Evolutionary conservation across 2,329 filamentous ascomycete species (phyloP).

Genomic region (Fusarium paranaense): DNA sequence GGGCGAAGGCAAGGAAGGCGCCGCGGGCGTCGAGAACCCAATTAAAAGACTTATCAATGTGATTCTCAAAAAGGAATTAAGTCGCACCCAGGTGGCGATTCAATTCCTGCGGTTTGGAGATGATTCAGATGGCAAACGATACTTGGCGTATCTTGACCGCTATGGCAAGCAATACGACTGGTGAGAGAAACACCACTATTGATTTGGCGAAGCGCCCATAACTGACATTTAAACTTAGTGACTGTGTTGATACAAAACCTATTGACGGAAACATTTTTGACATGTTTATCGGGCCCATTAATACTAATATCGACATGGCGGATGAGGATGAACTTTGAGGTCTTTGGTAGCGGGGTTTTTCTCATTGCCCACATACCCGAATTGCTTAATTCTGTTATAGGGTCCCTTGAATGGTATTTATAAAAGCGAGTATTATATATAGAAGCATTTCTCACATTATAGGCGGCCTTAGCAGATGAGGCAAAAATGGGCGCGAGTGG

Average conservation of each 20-base stretch:
- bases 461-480: neutral
- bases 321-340: neutral
- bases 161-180: neutral
- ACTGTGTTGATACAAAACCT: constrained; percentile 22
- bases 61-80: neutral
- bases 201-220: no score
- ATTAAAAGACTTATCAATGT: constrained; percentile 7
- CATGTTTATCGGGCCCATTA: constrained; percentile 13
- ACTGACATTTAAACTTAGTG: neutral
- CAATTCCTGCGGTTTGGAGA: constrained; percentile 25
- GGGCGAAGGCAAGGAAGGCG: neutral
- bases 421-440: neutral
- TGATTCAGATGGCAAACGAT: constrained; percentile 8
- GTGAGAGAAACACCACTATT: constrained; percentile 1
- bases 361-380: neutral
- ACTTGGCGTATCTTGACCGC: constrained; percentile 1
- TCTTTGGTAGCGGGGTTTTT: neutral
- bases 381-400: neutral
- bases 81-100: constrained; percentile 11
- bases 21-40: constrained; percentile 16
- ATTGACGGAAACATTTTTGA: constrained; percentile 14
- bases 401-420: neutral
- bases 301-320: neutral
- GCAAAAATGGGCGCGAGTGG: neutral
- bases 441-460: neutral